Evolutionary conservation across 2,329 filamentous ascomycete species (phyloP), one percentile per base, ranked within the genome.

Genomic region (Alternaria rosae): DNA sequence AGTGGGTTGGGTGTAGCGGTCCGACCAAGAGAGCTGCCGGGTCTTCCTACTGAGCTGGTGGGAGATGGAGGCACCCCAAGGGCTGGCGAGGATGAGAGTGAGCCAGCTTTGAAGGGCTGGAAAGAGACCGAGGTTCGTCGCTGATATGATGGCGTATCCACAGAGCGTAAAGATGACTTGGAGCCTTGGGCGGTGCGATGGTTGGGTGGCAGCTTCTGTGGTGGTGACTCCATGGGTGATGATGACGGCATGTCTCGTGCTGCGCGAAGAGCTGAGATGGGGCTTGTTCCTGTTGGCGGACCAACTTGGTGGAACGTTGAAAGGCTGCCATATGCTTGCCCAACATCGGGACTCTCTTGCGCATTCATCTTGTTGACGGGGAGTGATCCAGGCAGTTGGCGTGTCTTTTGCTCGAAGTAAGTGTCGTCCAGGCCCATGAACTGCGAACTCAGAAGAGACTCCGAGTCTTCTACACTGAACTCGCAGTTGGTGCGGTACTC

Each of bases 41-140:
- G 74, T 59, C 82, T 79, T 55, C 79, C 78, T 23, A 83, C 69
- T 3, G 82, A 82, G 23, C 81, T 84, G 62, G 85, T 82, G 28
- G 86, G 86, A 8, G 86, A 88, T 7, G 82, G 81, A n/a, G 83
- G 83, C 42, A 85, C 80, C 42, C 74, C 80, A 28, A 83, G 80
- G n/a, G 85, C 84, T 17, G 94, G 94, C 5, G 94, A 97, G 5
- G 92, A 93, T 3, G 94, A 97, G n/a, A 98, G 84, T 2, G 94
- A 96, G 11, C 94, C 94, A 13, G 94, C 92, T 80, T 99, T 99
- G 83, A 99, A 99, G 0, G 94, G 94, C 70, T 96, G 92, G 72
- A 97, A 97, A 1, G 92, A 96, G 21, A 97, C 88, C 0, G 93
- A 97, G 7, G 92, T 90, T 55, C 93, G 88, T 70, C 93, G 87